phyloP scores from a whole-genome alignment of 495 filamentous ascomycete species.

The Cladorrhinum samala region DNA sequence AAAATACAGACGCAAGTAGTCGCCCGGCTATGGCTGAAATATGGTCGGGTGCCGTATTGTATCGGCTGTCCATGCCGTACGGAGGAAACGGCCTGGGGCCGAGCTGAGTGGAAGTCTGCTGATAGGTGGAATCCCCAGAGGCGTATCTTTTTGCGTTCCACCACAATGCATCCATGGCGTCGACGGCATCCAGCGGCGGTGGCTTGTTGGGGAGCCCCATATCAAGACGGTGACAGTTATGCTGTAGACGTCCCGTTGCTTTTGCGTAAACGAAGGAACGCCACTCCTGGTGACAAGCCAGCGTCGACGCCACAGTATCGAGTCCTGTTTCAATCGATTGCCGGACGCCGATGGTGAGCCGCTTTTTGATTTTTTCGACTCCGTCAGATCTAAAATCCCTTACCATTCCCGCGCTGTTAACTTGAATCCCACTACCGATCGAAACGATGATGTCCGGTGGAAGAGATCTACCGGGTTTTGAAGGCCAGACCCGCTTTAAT shows the following conservation, averaged over 20 bases:
- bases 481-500: constrained; percentile 10
- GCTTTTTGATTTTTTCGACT: constrained; percentile 1
- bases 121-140: too few species aligned
- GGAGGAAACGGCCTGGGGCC: too few species aligned
- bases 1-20: constrained; percentile 14
- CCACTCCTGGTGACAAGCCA: constrained; percentile 21
- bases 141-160: too few species aligned
- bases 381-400: not conserved
- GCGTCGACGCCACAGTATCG: constrained; percentile 10
- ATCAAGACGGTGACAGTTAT: constrained; percentile 21
- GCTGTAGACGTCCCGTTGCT: constrained; percentile 18
- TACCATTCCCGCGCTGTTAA: constrained; percentile 5
- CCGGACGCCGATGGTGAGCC: constrained; percentile 2
- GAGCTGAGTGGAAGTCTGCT: too few species aligned
- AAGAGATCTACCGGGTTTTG: not conserved
- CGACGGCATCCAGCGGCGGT: constrained; percentile 26
- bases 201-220: constrained; percentile 16
- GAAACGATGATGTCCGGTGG: constrained; percentile 14
- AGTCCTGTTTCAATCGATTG: constrained; percentile 12
- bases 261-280: constrained; percentile 2
- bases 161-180: not conserved
- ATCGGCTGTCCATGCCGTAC: constrained; percentile 4
- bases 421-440: constrained; percentile 11
- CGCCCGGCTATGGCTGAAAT: constrained; percentile 9
- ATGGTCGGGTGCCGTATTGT: constrained; percentile 1